These are phyloP conservation scores for Neotropicomus parvogracilis DNA, from an alignment of 1,284 basidiomycete species.

Conservation along the genomic window DNA sequence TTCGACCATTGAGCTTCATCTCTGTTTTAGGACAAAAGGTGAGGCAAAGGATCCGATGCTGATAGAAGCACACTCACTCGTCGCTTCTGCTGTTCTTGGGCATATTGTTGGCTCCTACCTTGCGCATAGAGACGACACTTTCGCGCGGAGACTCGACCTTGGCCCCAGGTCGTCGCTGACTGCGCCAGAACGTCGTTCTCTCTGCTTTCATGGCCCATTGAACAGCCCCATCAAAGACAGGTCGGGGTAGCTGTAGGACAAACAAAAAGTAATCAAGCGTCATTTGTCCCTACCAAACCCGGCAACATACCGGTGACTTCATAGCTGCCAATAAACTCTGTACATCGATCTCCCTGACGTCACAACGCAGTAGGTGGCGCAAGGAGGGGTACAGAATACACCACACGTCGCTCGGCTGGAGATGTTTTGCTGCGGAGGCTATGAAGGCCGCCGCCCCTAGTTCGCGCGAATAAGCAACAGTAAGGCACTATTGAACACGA, in stretches of 20 bases:
- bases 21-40: conserved; percentile 37
- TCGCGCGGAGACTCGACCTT: conserved; percentile 68
- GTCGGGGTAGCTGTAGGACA: conserved; percentile 59
- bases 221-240: conserved; percentile 83
- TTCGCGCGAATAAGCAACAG: not conserved
- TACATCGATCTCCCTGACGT: conserved; percentile 78
- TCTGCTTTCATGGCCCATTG: conserved; percentile 84
- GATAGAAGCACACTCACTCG: conserved; percentile 50
- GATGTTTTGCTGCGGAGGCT: conserved; percentile 74
- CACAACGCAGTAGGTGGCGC: conserved; percentile 81
- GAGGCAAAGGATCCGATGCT: not conserved
- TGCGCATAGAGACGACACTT: conserved; percentile 60
- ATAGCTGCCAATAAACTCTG: conserved; percentile 70
- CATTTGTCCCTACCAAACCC: conserved; percentile 4
- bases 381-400: conserved; percentile 92
- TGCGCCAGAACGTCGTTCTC: conserved; percentile 73
- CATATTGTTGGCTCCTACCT: conserved; percentile 41
- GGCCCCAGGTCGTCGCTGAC: conserved; percentile 41
- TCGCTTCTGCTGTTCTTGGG: conserved; percentile 61
- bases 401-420: conserved; percentile 89
- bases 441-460: conserved; percentile 85
- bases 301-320: conserved; percentile 67
- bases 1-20: conserved; percentile 73
- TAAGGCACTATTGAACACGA: not conserved
- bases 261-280: not conserved